phyloP scores from a whole-genome alignment of 108 stramenopile genomes.

The Epithemia pelagica region DNA sequence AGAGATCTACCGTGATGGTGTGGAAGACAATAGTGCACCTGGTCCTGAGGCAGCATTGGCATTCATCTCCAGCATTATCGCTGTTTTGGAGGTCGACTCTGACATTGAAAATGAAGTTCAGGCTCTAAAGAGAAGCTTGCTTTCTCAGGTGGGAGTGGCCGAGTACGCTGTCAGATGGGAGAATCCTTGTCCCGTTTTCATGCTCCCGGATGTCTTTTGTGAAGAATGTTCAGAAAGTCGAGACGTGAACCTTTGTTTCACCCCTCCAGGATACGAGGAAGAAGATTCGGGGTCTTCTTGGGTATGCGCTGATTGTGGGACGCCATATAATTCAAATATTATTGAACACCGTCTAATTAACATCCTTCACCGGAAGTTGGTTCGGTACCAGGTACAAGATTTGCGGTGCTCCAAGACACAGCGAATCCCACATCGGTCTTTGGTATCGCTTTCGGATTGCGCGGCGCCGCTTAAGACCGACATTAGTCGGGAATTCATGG shows the following conservation, averaged over 20 bases:
- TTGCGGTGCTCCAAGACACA: conserved; percentile 82
- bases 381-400: conserved; percentile 92
- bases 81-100: conserved; percentile 81
- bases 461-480: conserved; percentile 69
- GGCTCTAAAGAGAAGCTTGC: conserved; percentile 73
- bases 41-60: conserved; percentile 76
- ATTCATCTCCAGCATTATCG: conserved; percentile 88
- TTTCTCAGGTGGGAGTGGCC: conserved; percentile 89
- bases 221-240: conserved; percentile 84
- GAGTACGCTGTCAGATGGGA: conserved; percentile 90
- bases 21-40: conserved; percentile 28
- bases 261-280: conserved; percentile 50
- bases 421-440: conserved; percentile 44
- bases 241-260: conserved; percentile 89
- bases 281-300: conserved; percentile 52
- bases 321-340: conserved; percentile 61
- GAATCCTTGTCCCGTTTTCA: conserved; percentile 83
- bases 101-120: conserved; percentile 75
- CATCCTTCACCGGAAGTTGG: conserved; percentile 55
- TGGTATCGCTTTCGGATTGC: conserved; percentile 53
- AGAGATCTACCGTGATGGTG: conserved; percentile 68
- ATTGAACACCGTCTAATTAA: conserved; percentile 84
- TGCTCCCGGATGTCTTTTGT: conserved; percentile 93
- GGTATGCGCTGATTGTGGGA: conserved; percentile 85
- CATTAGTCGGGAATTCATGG: conserved; percentile 45